Conservation (phyloP, 768 basidiomycete genomes). For the Hygrophoropsis aurantiaca region DNA sequence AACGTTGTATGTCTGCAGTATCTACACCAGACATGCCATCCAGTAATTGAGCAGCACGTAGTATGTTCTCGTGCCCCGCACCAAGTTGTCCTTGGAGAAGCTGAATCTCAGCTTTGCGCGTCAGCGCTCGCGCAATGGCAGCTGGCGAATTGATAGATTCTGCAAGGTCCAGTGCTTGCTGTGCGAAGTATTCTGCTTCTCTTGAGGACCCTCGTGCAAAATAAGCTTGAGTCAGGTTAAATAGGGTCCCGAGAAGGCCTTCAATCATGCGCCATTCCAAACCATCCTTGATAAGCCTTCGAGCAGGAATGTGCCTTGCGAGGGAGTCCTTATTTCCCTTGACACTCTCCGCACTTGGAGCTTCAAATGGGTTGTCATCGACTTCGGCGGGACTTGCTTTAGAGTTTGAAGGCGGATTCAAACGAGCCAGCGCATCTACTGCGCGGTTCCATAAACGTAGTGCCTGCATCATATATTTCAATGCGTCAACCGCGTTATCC, state of each 20-base stretch:
- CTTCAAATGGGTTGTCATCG: constrained; percentile 57
- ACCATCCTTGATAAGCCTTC: constrained; percentile 45
- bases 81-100: constrained; percentile 60
- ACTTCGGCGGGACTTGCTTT: constrained; percentile 30
- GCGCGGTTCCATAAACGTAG: constrained; percentile 83
- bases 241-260: constrained; percentile 63
- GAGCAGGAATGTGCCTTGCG: constrained; percentile 23
- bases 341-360: constrained; percentile 23
- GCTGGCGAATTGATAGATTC: constrained; percentile 64
- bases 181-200: constrained; percentile 82
- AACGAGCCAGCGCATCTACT: constrained; percentile 61
- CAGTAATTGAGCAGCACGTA: constrained; percentile 46
- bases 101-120: constrained; percentile 68
- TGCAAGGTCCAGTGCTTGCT: constrained; percentile 76
- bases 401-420: constrained; percentile 40
- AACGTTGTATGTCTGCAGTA: constrained; percentile 53
- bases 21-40: constrained; percentile 53
- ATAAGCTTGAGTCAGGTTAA: constrained; percentile 66
- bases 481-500: constrained; percentile 59
- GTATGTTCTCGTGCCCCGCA: constrained; percentile 55
- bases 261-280: constrained; percentile 78
- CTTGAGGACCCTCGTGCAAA: constrained; percentile 75
- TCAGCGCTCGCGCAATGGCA: constrained; percentile 62
- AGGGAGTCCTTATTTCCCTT: not conserved
- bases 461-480: constrained; percentile 64